Evolutionary conservation across 345 rosid species (phyloP).

Genomic region (Melaleuca quinquenervia): DNA sequence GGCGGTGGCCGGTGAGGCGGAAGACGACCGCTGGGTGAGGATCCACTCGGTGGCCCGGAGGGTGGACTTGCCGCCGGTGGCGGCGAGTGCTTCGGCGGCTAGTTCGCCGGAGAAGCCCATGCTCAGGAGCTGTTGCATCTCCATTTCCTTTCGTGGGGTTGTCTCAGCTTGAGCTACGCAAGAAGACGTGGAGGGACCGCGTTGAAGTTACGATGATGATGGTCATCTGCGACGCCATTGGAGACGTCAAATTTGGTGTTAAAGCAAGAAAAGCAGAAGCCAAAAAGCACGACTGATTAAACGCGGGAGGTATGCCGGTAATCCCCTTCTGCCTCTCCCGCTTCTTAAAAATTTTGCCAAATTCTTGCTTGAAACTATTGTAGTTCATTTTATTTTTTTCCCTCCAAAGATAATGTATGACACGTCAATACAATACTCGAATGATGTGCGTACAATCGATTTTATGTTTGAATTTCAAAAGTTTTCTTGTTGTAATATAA

Average conservation of each 20-base stretch:
- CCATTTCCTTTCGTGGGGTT: conserved; percentile 3
- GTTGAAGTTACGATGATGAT: neutral
- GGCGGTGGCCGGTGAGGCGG: neutral
- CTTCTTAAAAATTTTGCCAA: neutral
- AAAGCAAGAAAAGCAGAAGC: neutral
- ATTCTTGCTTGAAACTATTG: neutral
- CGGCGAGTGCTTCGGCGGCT: conserved; percentile 46
- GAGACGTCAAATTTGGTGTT: neutral
- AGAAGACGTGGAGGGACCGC: neutral
- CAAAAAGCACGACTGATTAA: neutral
- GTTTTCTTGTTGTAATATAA: accelerated
- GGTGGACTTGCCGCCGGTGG: conserved; percentile 53
- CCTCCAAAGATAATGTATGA: neutral
- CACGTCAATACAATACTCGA: neutral
- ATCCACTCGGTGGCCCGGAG: conserved; percentile 62
- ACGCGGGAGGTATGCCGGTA: neutral
- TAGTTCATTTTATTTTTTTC: neutral
- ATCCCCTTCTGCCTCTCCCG: neutral
- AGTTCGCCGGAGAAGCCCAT: conserved; percentile 51
- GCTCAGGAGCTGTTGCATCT: conserved; percentile 48
- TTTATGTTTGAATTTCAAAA: accelerated
- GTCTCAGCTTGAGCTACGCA: neutral
- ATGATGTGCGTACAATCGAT: accelerated
- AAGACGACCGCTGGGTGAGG: conserved; percentile 24
- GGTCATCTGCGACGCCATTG: neutral